Conservation (phyloP, 1,139 yeast species). For the Eremothecium coryli region DNA sequence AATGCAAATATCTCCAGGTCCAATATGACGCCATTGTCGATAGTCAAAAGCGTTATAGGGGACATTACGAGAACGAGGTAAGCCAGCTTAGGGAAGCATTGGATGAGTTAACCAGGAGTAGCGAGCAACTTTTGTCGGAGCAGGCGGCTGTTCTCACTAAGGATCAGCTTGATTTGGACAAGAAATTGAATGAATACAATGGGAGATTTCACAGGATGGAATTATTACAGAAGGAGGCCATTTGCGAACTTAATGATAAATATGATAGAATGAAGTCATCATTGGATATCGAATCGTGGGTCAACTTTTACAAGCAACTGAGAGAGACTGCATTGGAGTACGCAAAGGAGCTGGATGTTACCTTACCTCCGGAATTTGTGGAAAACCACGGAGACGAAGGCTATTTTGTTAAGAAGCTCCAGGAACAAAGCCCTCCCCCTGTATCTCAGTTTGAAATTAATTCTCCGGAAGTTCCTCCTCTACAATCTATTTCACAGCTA, state of each 20-base stretch:
- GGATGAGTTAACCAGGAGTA: conserved; percentile 32
- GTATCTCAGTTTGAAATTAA: background rate
- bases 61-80: conserved; percentile 39
- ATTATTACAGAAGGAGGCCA: conserved; percentile 4
- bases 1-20: conserved; percentile 47
- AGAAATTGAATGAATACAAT: conserved; percentile 2
- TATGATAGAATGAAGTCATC: conserved; percentile 11
- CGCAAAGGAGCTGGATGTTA: conserved; percentile 16
- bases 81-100: conserved; percentile 30
- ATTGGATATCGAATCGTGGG: conserved; percentile 15
- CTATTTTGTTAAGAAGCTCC: conserved; percentile 1
- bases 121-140: conserved; percentile 1
- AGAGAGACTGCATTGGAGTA: conserved; percentile 14
- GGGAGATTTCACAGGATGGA: conserved; percentile 5
- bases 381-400: conserved; percentile 6
- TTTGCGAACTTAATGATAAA: conserved; percentile 9
- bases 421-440: background rate
- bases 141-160: background rate
- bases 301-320: conserved; percentile 15
- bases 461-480: background rate
- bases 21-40: conserved; percentile 55
- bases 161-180: conserved; percentile 1
- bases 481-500: background rate
- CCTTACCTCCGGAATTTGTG: conserved; percentile 12
- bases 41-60: conserved; percentile 49